Percentiles rank a stretch among this genome's conserved stretches.
Evolutionary conservation across 2,329 filamentous ascomycete genomes (phyloP).

Genomic region (Ascochyta lentis): DNA sequence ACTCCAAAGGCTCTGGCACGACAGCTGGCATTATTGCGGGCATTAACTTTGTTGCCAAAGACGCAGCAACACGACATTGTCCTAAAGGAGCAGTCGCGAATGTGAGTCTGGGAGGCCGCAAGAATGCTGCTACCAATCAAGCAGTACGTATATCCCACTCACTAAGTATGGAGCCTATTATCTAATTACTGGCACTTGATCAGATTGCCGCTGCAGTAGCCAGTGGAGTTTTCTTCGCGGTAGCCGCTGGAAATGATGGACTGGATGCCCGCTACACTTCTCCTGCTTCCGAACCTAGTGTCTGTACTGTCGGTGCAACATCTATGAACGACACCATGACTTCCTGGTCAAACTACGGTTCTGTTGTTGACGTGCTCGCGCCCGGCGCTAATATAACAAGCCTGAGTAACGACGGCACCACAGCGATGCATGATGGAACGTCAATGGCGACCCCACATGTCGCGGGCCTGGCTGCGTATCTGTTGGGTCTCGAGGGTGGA

Average conservation of each 20-base stretch:
- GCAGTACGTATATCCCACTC: slow-evolving; percentile 18
- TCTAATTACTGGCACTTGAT: not conserved
- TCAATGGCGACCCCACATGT: slow-evolving; percentile 75
- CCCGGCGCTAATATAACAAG: slow-evolving; percentile 52
- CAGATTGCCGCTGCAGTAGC: slow-evolving; percentile 41
- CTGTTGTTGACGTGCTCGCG: slow-evolving; percentile 46
- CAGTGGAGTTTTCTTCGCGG: slow-evolving; percentile 46
- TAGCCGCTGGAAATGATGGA: slow-evolving; percentile 48
- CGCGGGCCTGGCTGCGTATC: slow-evolving; percentile 71
- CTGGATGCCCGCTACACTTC: slow-evolving; percentile 35
- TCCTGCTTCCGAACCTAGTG: slow-evolving; percentile 44
- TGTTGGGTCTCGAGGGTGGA: slow-evolving; percentile 60
- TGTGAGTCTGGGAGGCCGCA: slow-evolving; percentile 44
- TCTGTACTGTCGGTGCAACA: slow-evolving; percentile 49
- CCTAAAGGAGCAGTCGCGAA: slow-evolving; percentile 43
- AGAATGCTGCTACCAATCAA: slow-evolving; percentile 33
- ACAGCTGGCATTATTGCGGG: slow-evolving; percentile 36
- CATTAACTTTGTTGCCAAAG: slow-evolving; percentile 30
- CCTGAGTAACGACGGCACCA: slow-evolving; percentile 52
- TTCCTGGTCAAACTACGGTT: slow-evolving; percentile 47
- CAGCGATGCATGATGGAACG: slow-evolving; percentile 63
- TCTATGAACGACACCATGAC: slow-evolving; percentile 39
- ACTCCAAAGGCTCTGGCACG: slow-evolving; percentile 32
- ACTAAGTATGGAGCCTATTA: not conserved
- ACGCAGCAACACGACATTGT: slow-evolving; percentile 28